Conservation (phyloP, 306 rosid genomes). For the Prunus dulcis region DNA sequence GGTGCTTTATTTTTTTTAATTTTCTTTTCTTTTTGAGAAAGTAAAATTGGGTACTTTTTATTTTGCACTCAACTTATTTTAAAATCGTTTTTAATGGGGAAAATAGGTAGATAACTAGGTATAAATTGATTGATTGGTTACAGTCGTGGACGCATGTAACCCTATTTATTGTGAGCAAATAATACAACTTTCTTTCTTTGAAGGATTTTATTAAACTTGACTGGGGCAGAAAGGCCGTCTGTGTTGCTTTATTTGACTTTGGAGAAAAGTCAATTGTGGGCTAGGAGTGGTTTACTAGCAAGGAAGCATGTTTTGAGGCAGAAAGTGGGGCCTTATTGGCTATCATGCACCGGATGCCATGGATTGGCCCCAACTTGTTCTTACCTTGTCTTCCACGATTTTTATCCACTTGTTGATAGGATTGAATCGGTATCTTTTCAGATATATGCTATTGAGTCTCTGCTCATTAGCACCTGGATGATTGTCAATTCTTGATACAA, state of each 20-base stretch:
- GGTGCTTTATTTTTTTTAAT: neutral
- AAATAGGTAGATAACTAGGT: no score
- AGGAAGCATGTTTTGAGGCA: conserved; percentile 40
- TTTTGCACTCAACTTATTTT: neutral
- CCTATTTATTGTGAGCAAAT: neutral
- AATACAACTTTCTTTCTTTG: neutral
- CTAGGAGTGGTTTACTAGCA: conserved; percentile 25
- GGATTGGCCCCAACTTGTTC: neutral
- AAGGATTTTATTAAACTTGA: neutral
- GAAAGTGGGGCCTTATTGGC: conserved; percentile 19
- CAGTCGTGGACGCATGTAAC: neutral
- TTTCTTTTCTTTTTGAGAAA: neutral
- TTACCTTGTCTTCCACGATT: neutral
- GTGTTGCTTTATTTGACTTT: conserved; percentile 35
- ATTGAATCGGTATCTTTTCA: neutral
- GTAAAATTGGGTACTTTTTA: neutral
- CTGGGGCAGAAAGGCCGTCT: neutral
- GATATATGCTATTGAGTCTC: neutral
- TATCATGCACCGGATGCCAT: neutral
- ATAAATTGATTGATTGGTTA: neutral
- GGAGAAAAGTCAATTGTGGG: conserved; percentile 26
- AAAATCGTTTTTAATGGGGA: no score
- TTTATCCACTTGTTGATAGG: neutral
- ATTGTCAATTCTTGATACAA: no score
- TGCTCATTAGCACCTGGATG: no score